Evolutionary conservation across 139 green algal genomes (phyloP), one percentile per base, ranked within the genome.

Genomic region (Asterochloris erici): DNA sequence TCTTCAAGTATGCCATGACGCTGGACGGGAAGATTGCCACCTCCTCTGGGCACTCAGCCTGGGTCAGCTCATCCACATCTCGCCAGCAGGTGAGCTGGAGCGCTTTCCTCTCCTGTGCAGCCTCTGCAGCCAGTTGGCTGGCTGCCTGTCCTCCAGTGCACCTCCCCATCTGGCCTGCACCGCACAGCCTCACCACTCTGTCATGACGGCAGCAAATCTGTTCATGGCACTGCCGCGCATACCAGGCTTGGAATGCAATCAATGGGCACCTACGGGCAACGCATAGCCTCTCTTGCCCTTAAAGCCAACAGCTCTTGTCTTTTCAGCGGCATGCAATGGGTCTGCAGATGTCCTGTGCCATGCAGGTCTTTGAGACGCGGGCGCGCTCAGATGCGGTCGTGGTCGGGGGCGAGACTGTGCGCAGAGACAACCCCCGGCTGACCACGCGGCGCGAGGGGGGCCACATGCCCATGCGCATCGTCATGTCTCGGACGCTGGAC

Each of bases 1-100:
- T 98, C 47, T 90, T 98, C 64, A 99, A 98, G 87, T 99, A 99
- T 84, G 97, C 97, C 10, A 99, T 99, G 97, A 99, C 97, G 12
- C 83, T 99, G 63, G 97, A 99, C 81, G 97, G 97, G 78, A 99
- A 99, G 89, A 99, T 99, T 63, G 97, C 97, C 17, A 94, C 95
- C 15, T 83, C 79, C 47, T 85, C 83, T n/a, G 97, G 97, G 4
- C 96, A 99, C 86, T 91, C 91, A 26, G 92, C 95, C 23, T 99
- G 97, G 97, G 95, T 99, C n/a, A 96, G 87, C 83, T 91, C 84
- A 79, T 27, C 91, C 14, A 27, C 75, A 73, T 90, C 92, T 26
- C 87, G 96, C 9, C 83, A 88, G 60, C 88, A 81, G 1, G 38
- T 54, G 38, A 54, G 4, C 38, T 54, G 38, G 38, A 54, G 38